A percentile compares a stretch with the other conserved stretches of the same genome.
phyloP scores from a whole-genome alignment of 2,329 filamentous ascomycete species.

The Fusarium annulatum region DNA sequence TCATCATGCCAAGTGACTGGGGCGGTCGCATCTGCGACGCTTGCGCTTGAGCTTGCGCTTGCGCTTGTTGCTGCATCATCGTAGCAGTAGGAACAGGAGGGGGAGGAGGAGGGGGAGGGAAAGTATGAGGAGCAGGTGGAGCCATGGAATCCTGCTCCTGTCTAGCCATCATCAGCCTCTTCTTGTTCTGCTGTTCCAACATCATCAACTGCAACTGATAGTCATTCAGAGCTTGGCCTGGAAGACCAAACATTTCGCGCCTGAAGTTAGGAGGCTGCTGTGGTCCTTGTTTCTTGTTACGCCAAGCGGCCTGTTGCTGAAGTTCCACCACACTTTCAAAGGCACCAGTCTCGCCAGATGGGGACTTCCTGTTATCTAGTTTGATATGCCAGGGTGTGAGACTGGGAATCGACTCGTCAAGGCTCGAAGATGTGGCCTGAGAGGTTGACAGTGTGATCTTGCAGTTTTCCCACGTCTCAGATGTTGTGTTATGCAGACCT shows the following conservation, averaged over 20 bases:
- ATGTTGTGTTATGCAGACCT: slow-evolving; percentile 69
- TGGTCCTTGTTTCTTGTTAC: slow-evolving; percentile 55
- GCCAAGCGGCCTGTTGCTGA: slow-evolving; percentile 46
- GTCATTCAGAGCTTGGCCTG: slow-evolving; percentile 55
- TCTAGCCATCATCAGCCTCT: slow-evolving; percentile 83
- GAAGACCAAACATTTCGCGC: slow-evolving; percentile 19
- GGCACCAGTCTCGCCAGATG: slow-evolving; percentile 42
- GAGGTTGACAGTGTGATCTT: slow-evolving; percentile 72
- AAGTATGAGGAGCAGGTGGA: not conserved
- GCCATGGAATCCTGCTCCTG: slow-evolving; percentile 72
- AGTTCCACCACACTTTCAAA: slow-evolving; percentile 55
- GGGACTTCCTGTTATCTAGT: slow-evolving; percentile 50
- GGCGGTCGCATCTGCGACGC: slow-evolving; percentile 2
- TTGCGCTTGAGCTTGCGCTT: not conserved
- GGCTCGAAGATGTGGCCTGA: slow-evolving; percentile 66
- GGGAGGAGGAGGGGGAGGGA: not conserved
- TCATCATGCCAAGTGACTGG: not conserved
- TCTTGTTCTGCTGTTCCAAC: slow-evolving; percentile 88
- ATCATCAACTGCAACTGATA: slow-evolving; percentile 92
- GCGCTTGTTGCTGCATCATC: not conserved
- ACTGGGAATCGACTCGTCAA: slow-evolving; percentile 65
- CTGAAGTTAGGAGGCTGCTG: slow-evolving; percentile 1
- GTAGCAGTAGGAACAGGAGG: not conserved
- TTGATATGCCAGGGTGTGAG: slow-evolving; percentile 68
- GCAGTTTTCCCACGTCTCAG: slow-evolving; percentile 71